Conservation (phyloP, 345 rosid genomes). For the Boechera retrofracta region DNA sequence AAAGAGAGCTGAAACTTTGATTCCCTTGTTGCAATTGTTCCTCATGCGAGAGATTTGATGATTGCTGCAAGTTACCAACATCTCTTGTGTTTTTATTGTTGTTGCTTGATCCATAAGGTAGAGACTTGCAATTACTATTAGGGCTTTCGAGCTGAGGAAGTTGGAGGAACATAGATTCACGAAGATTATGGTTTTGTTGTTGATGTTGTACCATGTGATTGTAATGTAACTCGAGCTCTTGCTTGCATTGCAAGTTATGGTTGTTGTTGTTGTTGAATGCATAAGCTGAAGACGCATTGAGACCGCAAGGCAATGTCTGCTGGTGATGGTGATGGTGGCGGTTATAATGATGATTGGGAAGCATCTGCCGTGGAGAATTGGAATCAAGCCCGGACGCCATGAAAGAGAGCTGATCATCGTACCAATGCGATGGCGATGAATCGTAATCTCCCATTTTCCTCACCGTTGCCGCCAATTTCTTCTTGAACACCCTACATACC, state of each 20-base stretch:
- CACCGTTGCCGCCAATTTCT: constrained; percentile 59
- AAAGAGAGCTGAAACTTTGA: constrained; percentile 57
- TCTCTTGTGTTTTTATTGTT: constrained; percentile 33
- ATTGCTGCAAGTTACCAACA: constrained; percentile 55
- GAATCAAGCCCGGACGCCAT: constrained; percentile 51
- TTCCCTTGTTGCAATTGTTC: constrained; percentile 51
- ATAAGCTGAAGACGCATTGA: constrained; percentile 43
- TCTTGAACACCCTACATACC: constrained; percentile 93
- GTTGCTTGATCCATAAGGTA: constrained; percentile 52
- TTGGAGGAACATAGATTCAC: constrained; percentile 64
- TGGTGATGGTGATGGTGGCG: constrained; percentile 48
- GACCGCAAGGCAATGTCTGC: constrained; percentile 41
- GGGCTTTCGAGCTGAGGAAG: constrained; percentile 86
- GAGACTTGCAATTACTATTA: constrained; percentile 47
- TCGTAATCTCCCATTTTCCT: constrained; percentile 58
- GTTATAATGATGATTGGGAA: constrained; percentile 53
- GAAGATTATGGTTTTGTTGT: constrained; percentile 54
- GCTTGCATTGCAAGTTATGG: constrained; percentile 57
- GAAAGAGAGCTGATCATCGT: constrained; percentile 75
- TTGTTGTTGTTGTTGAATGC: constrained; percentile 25
- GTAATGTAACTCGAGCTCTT: constrained; percentile 69
- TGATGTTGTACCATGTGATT: constrained; percentile 54
- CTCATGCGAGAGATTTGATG: constrained; percentile 58
- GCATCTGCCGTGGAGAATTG: constrained; percentile 56
- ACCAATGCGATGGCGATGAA: constrained; percentile 65